phyloP scores from a whole-genome alignment of 176 grass and related monocot species.

The Phyllostachys edulis region DNA sequence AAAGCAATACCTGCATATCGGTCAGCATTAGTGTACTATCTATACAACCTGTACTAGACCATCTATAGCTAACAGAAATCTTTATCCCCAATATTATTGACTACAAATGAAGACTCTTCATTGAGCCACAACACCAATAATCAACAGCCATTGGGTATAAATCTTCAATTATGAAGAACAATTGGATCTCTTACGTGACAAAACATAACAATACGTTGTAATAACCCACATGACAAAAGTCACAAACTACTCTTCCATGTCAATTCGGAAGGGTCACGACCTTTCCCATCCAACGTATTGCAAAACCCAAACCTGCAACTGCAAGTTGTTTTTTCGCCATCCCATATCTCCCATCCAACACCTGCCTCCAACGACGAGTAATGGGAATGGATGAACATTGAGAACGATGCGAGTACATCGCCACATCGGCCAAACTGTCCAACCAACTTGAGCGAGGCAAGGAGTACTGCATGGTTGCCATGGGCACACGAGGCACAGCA shows the following conservation, averaged over 20 bases:
- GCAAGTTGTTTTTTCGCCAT: background rate
- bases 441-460: background rate
- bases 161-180: background rate
- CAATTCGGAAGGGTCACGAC: background rate
- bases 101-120: background rate
- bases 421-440: background rate
- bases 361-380: background rate
- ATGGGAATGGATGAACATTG: background rate
- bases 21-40: background rate
- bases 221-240: background rate
- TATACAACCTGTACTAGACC: background rate
- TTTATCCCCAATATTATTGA: background rate
- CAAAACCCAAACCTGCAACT: background rate
- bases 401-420: background rate
- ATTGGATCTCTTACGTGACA: background rate
- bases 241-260: background rate
- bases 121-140: background rate
- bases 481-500: background rate
- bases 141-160: background rate
- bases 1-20: slow-evolving; percentile 63
- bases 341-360: background rate
- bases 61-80: background rate
- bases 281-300: background rate
- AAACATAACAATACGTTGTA: background rate
- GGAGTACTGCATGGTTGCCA: background rate